Evolutionary conservation across 1,284 basidiomycete genomes (phyloP).

Genomic region (Cryptococcus deneoformans): DNA sequence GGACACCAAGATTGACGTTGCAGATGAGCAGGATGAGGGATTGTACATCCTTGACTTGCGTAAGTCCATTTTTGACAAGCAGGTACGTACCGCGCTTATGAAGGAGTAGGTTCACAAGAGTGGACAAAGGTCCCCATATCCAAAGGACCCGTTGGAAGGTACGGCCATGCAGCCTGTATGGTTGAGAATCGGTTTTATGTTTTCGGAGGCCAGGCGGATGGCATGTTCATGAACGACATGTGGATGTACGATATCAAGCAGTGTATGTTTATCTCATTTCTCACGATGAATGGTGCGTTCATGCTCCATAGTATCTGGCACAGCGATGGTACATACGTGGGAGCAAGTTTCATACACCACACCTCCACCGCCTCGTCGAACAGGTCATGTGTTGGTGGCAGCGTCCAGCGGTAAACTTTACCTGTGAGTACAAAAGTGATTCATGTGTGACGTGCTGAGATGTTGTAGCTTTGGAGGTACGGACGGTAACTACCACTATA

Average conservation of each 20-base stretch:
- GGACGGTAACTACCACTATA: conserved; percentile 98
- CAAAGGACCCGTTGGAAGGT: conserved; percentile 77
- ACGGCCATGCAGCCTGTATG: conserved; percentile 96
- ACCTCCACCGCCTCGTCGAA: conserved; percentile 77
- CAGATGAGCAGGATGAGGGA: conserved; percentile 86
- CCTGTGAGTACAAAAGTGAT: conserved; percentile 57
- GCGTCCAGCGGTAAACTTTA: conserved; percentile 82
- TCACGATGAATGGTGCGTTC: neutral
- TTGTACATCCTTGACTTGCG: conserved; percentile 95
- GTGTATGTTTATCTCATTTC: conserved; percentile 56
- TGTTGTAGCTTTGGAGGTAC: conserved; percentile 91
- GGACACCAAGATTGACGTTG: conserved; percentile 74
- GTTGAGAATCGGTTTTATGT: conserved; percentile 88
- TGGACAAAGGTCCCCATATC: conserved; percentile 84
- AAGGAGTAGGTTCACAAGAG: conserved; percentile 69
- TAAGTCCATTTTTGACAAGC: conserved; percentile 50
- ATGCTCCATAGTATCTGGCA: conserved; percentile 10
- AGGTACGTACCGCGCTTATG: neutral
- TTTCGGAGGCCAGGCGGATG: conserved; percentile 97
- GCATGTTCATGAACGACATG: conserved; percentile 91
- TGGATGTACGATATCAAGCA: conserved; percentile 97
- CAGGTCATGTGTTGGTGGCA: conserved; percentile 82
- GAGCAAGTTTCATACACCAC: conserved; percentile 67
- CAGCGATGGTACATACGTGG: conserved; percentile 60
- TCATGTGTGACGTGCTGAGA: neutral